Base-by-base conservation (phyloP, 768 basidiomycete species). In the Inosperma sp. region DNA sequence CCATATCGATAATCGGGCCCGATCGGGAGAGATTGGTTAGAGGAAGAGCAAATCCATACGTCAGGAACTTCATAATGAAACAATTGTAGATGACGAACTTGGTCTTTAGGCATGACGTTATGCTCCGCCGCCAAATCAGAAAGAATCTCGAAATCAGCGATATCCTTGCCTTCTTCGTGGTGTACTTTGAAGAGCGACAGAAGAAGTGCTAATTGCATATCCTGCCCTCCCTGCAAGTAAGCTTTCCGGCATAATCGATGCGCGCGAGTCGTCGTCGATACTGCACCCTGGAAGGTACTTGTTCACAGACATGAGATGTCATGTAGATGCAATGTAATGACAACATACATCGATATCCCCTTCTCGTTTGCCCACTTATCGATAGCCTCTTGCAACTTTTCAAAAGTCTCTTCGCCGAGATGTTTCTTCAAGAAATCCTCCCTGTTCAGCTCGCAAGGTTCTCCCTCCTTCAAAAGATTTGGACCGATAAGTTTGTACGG, bases 181-280 rank as follows among this genome's bases (percentile, higher is more conserved):
- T 82, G 81, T 17, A 80, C 82, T 56, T 82, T 76, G 73, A 83
- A 89, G 3, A 89, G 65, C 17, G 71, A 72, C 21, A 74, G 73
- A 35, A 86, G 69, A 34, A 83, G 58, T 2, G 78, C 72, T 5
- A 79, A 62, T 64, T 91, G 88, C 27, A 77, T 60, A 9, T 72
- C 62, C 62, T 82, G 77, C 1, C 86, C 85, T 14, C 83, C 83
- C 16, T 80, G 53, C 55, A 74, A 66, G 63, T 73, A 84, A 1
- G 88, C 87, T 61, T 87, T 85, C 49, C 79, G 77, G 25, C 83
- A 73, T 22, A 93, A 72, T 9, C 88, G 78, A 64, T 91, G 89
- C 7, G 84, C 84, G 16, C 74, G 69, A 30, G 75, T 81, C n/a
- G 88, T 85, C 59, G 81, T 79, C 47, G 77, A 74, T 54, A 90